Evolutionary conservation across 352 stramenopile species (phyloP).

Genomic region (Pythium monospermum): DNA sequence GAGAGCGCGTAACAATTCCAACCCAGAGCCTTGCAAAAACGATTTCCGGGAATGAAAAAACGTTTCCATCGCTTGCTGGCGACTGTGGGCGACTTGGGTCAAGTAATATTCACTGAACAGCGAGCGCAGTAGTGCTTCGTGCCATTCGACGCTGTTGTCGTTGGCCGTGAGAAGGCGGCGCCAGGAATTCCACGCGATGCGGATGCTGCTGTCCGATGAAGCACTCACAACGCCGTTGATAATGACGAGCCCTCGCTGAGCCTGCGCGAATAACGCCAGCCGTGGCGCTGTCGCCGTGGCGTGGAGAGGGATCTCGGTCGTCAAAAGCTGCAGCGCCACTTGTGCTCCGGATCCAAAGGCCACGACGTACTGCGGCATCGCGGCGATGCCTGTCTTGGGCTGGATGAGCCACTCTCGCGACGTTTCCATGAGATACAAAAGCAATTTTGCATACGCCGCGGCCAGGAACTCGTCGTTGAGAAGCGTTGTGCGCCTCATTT

Average conservation of each 20-base stretch:
- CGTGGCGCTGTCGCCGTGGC: neutral
- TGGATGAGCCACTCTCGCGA: slow-evolving; percentile 71
- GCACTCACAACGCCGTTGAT: slow-evolving; percentile 32
- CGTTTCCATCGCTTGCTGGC: slow-evolving; percentile 32
- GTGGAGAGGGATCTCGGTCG: slow-evolving; percentile 37
- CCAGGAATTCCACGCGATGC: slow-evolving; percentile 12
- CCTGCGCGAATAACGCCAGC: slow-evolving; percentile 35
- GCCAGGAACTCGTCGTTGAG: slow-evolving; percentile 54
- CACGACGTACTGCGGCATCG: slow-evolving; percentile 60
- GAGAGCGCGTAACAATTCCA: slow-evolving; percentile 31
- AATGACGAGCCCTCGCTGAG: slow-evolving; percentile 48
- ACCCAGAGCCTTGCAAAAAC: slow-evolving; percentile 36
- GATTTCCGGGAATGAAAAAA: slow-evolving; percentile 46
- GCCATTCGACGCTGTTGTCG: slow-evolving; percentile 29
- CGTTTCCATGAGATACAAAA: slow-evolving; percentile 42
- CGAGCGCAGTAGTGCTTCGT: slow-evolving; percentile 37
- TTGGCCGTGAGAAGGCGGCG: slow-evolving; percentile 7
- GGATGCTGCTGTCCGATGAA: neutral
- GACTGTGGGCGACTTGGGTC: slow-evolving; percentile 39
- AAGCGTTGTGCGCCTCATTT: slow-evolving; percentile 24
- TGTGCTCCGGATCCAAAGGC: slow-evolving; percentile 53
- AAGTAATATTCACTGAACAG: slow-evolving; percentile 68
- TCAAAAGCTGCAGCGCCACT: slow-evolving; percentile 43
- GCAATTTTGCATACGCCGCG: slow-evolving; percentile 36
- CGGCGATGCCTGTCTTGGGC: slow-evolving; percentile 56